Evolutionary conservation across 305 asterid species (phyloP).

Genomic region (Rubia tinctorum): DNA sequence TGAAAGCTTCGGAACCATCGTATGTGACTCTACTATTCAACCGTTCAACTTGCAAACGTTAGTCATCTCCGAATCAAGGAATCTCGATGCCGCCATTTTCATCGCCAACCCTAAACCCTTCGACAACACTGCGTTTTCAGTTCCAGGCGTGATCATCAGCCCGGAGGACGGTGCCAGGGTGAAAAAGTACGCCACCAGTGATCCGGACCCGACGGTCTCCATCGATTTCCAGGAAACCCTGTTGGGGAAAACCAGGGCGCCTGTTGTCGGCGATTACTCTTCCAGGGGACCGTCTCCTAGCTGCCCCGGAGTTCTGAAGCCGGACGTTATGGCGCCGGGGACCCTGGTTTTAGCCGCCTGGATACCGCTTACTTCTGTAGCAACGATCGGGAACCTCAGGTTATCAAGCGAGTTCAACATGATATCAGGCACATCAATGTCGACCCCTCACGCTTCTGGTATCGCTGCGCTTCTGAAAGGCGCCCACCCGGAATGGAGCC

Average conservation of each 20-base stretch:
- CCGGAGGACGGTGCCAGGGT: slow-evolving; percentile 22
- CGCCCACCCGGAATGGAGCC: slow-evolving; percentile 56
- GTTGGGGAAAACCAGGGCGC: slow-evolving; percentile 37
- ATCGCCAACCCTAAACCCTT: slow-evolving; percentile 19
- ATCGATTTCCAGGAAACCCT: slow-evolving; percentile 46
- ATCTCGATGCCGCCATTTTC: slow-evolving; percentile 30
- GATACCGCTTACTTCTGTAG: slow-evolving; percentile 17
- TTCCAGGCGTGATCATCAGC: slow-evolving; percentile 40
- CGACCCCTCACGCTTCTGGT: slow-evolving; percentile 57
- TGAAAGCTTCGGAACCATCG: slow-evolving; percentile 14
- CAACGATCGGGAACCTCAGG: neutral
- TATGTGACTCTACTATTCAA: slow-evolving; percentile 22
- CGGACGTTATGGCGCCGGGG: slow-evolving; percentile 59
- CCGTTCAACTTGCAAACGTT: neutral
- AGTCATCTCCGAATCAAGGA: slow-evolving; percentile 8
- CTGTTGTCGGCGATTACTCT: slow-evolving; percentile 30
- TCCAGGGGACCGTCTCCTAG: slow-evolving; percentile 47
- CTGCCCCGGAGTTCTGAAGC: slow-evolving; percentile 39
- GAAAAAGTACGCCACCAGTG: slow-evolving; percentile 25
- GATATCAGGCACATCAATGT: slow-evolving; percentile 55
- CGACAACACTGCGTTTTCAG: slow-evolving; percentile 16
- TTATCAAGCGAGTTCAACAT: slow-evolving; percentile 24
- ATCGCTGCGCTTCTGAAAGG: slow-evolving; percentile 51
- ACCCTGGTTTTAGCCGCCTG: slow-evolving; percentile 42
- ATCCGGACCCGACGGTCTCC: slow-evolving; percentile 24